A percentile compares a stretch with the other conserved stretches of the same genome.
phyloP scores from a whole-genome alignment of 2,329 filamentous ascomycete genomes.

The Neurospora crassa region DNA sequence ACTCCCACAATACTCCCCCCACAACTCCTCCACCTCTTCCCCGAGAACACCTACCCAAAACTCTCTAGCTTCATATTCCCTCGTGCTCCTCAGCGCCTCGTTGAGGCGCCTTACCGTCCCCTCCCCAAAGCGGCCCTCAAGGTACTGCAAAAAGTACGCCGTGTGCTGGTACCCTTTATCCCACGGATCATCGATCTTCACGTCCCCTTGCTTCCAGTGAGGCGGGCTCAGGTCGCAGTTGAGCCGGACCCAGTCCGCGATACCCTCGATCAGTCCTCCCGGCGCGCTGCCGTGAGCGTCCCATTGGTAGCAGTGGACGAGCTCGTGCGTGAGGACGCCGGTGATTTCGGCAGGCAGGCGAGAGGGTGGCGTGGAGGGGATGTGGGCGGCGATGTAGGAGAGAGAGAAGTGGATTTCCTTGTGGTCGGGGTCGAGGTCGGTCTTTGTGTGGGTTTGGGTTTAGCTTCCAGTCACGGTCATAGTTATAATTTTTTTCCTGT shows the following conservation, averaged over 20 bases:
- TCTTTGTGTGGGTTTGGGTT: conserved; percentile 31
- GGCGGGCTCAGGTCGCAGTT: conserved; percentile 63
- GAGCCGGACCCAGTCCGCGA: conserved; percentile 87
- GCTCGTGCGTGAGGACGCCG: conserved; percentile 82
- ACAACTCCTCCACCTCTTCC: conserved; percentile 56
- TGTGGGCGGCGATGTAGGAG: conserved; percentile 53
- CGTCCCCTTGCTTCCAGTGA: conserved; percentile 62
- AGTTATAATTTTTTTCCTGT: neutral
- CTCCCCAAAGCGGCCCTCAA: conserved; percentile 57
- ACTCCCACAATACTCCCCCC: conserved; percentile 56
- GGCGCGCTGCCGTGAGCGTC: conserved; percentile 53
- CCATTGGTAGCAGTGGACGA: conserved; percentile 92
- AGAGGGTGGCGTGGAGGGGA: conserved; percentile 19
- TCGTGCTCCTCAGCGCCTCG: conserved; percentile 50
- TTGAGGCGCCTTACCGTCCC: conserved; percentile 57
- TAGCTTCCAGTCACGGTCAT: neutral
- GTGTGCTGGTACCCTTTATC: conserved; percentile 86
- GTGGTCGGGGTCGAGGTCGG: conserved; percentile 70
- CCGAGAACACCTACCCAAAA: conserved; percentile 66
- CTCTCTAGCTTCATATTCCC: conserved; percentile 49
- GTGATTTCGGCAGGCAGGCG: conserved; percentile 54
- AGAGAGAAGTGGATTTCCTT: conserved; percentile 90
- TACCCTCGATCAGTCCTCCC: conserved; percentile 76
- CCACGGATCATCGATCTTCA: conserved; percentile 39
- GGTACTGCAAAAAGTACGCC: conserved; percentile 80